phyloP scores from a whole-genome alignment of 208 protist species.

The Crithidia expoeki region DNA sequence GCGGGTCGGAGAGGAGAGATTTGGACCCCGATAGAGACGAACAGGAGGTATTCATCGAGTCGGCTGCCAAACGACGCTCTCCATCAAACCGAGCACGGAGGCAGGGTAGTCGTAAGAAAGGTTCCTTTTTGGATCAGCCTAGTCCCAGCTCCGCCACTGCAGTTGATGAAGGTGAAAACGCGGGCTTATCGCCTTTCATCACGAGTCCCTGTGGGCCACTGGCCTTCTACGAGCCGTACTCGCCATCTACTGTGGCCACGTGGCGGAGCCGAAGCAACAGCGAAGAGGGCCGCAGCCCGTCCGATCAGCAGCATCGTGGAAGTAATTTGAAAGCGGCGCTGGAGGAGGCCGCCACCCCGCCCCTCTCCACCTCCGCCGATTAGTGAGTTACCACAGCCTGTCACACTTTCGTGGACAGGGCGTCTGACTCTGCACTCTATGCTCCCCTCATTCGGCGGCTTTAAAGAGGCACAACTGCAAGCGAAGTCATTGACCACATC shows the following conservation, averaged over 20 bases:
- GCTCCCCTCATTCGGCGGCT: constrained; percentile 34
- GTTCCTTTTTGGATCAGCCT: not conserved
- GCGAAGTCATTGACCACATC: not conserved
- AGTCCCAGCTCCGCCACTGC: not conserved
- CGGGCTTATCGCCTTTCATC: constrained; percentile 53
- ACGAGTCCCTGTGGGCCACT: constrained; percentile 67
- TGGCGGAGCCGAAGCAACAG: not conserved
- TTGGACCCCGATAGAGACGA: not conserved
- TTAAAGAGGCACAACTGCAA: constrained; percentile 19
- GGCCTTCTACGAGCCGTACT: constrained; percentile 65
- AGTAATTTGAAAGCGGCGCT: constrained; percentile 12
- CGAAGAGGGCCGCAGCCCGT: constrained; percentile 6
- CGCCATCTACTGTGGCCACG: constrained; percentile 22
- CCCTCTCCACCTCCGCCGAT: not conserved
- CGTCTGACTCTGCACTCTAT: constrained; percentile 44
- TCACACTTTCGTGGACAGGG: constrained; percentile 49
- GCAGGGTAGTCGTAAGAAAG: constrained; percentile 10
- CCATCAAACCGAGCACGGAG: constrained; percentile 1
- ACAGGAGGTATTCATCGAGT: constrained; percentile 30
- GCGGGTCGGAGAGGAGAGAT: not conserved
- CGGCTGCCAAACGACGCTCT: constrained; percentile 10
- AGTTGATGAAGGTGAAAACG: constrained; percentile 3
- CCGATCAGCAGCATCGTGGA: not conserved
- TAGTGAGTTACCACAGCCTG: constrained; percentile 22
- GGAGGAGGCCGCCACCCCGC: constrained; percentile 21